Evolutionary conservation across 2,329 filamentous ascomycete genomes (phyloP), one percentile per base, ranked within the genome.

Genomic region (Paecilomyces niveus): DNA sequence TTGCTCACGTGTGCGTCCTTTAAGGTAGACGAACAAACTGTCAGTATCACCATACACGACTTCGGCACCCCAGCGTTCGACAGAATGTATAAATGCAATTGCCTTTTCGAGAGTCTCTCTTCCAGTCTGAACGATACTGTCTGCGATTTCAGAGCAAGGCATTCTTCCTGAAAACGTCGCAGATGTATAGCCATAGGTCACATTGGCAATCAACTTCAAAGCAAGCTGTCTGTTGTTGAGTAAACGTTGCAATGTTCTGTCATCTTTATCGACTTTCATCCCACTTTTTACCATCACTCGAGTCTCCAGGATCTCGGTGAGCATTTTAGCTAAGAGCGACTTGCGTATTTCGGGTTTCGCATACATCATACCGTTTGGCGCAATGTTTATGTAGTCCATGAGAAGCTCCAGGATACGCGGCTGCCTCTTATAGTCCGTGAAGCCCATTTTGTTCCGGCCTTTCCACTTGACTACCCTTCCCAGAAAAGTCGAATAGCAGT

Each of bases 21-120:
- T 92, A 35, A 99, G 82, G 65, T 94, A 85, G 54, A 99, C 83
- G 69, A 99, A 99, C 8, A 99, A 75, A 68, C 91, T 96, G 78
- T 99, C 94, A 0, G 95, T 99, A 72, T 99, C 94, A 57, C 94
- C 95, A 67, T 99, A 99, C 0, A 99, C 93, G 0, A 99, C 94
- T 74, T 99, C 94, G 1, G 94, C 94, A 9, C 87, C 89, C 95
- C 95, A 99, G 61, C 84, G 83, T 63, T 88, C 83, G 11, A 92
- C 86, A 0, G 90, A 91, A 68, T 99, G 94, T 39, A 99, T 97
- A 58, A 92, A 81, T 0, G 92, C 91, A 62, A 97, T 96, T 2
- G 94, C 90, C 61, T 91, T 91, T 73, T 99, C 94, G 0, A 99
- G 83, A 0, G 93, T 99, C 74, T 99, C 94, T 11, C 94, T 86